Base-by-base conservation (phyloP, 2,329 filamentous ascomycete genomes). In the Cercospora brassicicola region DNA sequence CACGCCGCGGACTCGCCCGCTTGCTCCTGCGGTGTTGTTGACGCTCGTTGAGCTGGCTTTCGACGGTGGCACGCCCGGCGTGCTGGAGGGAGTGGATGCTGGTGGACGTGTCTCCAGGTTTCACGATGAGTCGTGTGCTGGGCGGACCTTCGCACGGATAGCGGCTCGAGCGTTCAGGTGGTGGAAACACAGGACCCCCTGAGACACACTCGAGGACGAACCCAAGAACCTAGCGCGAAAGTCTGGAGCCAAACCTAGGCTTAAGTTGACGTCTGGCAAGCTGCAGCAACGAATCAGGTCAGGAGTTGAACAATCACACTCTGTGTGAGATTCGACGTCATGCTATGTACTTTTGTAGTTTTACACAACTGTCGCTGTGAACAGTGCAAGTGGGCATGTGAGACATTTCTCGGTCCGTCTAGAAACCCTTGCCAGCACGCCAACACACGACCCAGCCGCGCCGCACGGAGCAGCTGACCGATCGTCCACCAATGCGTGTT, bases 41-140 rank as follows among this genome's bases (percentile, higher is more conserved):
- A 20, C 18, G 56, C 56, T 36, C 18, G 31, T n/a, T 57, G 20
- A 26, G 18, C 20, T 30, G 56, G 30, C 30, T 11, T 31, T 59
- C 30, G 30, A 23, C 30, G 33, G 33, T 33, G 56, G 30, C 30
- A 36, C 26, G 18, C 30, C 30, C 56, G 56, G 30, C 30, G 28
- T 59, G 30, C 30, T 39, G 11, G 56, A 23, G 7, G 18, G n/a
- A 6, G 30, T 18, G n/a, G 30, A n/a, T 18, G 59, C 33, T 28
- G 59, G 36, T 61, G 59, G 64, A 23, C 11, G 62, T 26, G 15
- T 60, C 45, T 51, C 45, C 45, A 51, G 66, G 66, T 68, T 62
- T 65, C 66, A 63, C 18, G 55, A 51, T 62, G 62, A 65, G 66
- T 65, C 62, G 66, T 65, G 62, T 55, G 15, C 61, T 53, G 18